Percentiles rank a stretch among this genome's conserved stretches.
Conservation (phyloP, 2,329 filamentous ascomycete genomes). For the Aureobasidium sp. region DNA sequence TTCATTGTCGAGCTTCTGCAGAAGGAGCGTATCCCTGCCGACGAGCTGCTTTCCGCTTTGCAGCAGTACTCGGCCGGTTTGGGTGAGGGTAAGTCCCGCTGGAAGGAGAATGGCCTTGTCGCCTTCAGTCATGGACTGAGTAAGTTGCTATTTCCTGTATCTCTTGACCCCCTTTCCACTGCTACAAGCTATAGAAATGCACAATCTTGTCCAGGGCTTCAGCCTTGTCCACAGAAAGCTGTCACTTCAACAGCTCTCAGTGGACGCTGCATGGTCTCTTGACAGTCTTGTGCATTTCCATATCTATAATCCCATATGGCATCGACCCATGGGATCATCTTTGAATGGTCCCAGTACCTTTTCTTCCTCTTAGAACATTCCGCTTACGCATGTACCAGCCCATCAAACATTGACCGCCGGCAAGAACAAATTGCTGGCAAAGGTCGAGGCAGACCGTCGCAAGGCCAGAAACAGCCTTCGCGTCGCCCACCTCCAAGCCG, state of each 20-base stretch:
- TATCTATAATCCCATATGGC: not conserved
- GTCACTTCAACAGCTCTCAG: not conserved
- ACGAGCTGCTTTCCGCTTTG: not conserved
- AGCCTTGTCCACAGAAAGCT: not conserved
- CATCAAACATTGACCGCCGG: not conserved
- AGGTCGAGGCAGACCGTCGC: not conserved
- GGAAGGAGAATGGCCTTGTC: not conserved
- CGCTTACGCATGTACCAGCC: not conserved
- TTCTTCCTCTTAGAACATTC: not conserved
- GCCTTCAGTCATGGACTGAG: not conserved
- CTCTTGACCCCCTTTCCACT: not conserved
- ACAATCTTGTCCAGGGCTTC: not conserved
- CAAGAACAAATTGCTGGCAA: not conserved
- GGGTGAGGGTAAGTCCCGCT: not conserved
- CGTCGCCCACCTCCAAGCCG: not conserved
- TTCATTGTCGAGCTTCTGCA: not conserved
- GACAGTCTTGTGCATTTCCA: not conserved
- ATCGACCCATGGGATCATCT: no score
- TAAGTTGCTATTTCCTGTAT: not conserved
- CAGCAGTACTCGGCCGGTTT: not conserved
- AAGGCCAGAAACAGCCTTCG: not conserved
- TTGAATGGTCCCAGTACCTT: no score
- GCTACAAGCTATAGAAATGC: not conserved
- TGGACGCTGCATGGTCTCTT: not conserved
- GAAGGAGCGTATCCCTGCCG: not conserved